Evolutionary conservation across 2,329 filamentous ascomycete species (phyloP).

Genomic region (Diaporthe destruens): DNA sequence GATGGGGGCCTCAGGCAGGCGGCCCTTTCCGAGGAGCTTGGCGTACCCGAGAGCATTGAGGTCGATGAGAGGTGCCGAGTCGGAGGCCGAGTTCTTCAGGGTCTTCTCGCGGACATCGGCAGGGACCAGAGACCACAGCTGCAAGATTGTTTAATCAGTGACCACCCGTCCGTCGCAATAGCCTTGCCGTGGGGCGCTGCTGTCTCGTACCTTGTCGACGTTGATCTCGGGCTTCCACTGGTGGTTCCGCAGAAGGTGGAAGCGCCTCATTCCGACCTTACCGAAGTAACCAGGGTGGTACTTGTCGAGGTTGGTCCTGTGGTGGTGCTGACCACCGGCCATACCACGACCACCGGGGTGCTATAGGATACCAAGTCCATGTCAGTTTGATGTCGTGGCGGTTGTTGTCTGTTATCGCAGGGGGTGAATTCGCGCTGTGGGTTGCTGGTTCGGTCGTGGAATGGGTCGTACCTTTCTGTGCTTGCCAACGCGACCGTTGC

Average conservation of each 20-base stretch:
- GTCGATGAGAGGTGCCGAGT: slow-evolving; percentile 97
- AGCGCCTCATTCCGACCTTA: slow-evolving; percentile 95
- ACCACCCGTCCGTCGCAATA: slow-evolving; percentile 31
- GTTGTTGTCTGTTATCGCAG: no score
- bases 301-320: slow-evolving; percentile 86
- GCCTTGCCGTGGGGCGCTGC: neutral
- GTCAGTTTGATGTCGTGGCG: slow-evolving; percentile 1
- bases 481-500: slow-evolving; percentile 98
- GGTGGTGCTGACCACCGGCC: slow-evolving; percentile 99
- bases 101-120: slow-evolving; percentile 94
- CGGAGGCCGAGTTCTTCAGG: slow-evolving; percentile 81
- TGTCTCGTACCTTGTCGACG: slow-evolving; percentile 86
- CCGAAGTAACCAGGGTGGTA: slow-evolving; percentile 99
- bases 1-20: slow-evolving; percentile 90
- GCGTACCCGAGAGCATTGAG: slow-evolving; percentile 97
- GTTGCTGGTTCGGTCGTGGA: slow-evolving; percentile 3
- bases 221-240: slow-evolving; percentile 99
- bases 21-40: slow-evolving; percentile 98
- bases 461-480: slow-evolving; percentile 78
- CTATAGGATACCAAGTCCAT: slow-evolving; percentile 28
- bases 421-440: neutral
- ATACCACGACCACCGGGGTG: slow-evolving; percentile 84
- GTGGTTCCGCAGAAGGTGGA: slow-evolving; percentile 95
- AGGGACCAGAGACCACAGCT: slow-evolving; percentile 97
- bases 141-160: slow-evolving; percentile 46